Evolutionary conservation across 2,329 filamentous ascomycete genomes (phyloP), one percentile per base, ranked within the genome.

Genomic region (Aspergillus carbonarius): DNA sequence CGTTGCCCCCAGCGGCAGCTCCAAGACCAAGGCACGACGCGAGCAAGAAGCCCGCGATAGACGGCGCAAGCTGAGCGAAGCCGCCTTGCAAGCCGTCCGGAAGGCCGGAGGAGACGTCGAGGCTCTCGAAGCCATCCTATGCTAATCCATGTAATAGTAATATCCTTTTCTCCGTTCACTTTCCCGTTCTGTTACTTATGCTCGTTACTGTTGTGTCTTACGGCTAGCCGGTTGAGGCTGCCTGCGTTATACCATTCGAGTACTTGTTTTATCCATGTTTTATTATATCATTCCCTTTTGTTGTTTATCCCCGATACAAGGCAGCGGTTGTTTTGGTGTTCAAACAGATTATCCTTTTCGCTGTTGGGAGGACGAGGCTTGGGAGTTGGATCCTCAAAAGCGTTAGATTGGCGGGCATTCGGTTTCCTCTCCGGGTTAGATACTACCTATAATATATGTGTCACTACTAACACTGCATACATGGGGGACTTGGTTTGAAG

Each of bases 11-110:
- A 93, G 89, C 64, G 95, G 95, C 9, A 92, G 88, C 66, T 90
- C 86, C 65, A 98, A 98, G 83, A 98, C 95, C 8, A 97, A 97
- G 73, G 92, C 92, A n/a, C 80, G 92, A 56, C 81, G 95, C 52
- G 93, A 98, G 75, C 90, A 91, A 73, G 93, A 97, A 78, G 91
- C 91, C 1, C 81, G 84, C 54, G 93, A 97, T 70, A 88, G 88
- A 75, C 81, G 90, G 67, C 78, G 76, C 58, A 76, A 76, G 63
- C 61, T 78, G 34, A 75, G 74, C 51, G 76, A 78, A 58, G 76
- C 75, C 57, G 76, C 76, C 34, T 67, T 78, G 54, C 70, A 73
- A 51, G 78, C 78, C 48, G 76, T 80, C 46, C 72, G 73, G 55
- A 76, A 71, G 59, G 78, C 78, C 37, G 78, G 78, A 17, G 78